phyloP scores from a whole-genome alignment of 805 yeast species.

The Metschnikowia proteae region DNA sequence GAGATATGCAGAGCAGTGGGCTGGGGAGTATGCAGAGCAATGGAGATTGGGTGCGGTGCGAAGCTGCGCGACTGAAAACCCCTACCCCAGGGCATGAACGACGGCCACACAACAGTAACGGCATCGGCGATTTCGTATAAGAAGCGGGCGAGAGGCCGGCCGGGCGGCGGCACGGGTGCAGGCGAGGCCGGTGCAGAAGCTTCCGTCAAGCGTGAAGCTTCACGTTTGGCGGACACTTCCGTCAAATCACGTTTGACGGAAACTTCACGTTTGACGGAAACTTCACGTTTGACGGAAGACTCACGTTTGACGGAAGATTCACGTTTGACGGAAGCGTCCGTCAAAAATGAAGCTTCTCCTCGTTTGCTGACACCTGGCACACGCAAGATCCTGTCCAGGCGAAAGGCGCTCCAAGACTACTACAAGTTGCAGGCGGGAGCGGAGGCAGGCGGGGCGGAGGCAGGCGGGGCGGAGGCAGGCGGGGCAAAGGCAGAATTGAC shows the following conservation, averaged over 20 bases:
- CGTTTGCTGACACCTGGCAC: slow-evolving; percentile 3
- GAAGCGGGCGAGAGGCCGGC: slow-evolving; percentile 15
- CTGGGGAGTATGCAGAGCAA: background rate
- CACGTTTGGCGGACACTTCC: no score
- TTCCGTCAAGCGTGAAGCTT: no score
- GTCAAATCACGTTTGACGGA: no score
- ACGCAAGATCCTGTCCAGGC: slow-evolving; percentile 36
- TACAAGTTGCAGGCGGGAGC: slow-evolving; percentile 26
- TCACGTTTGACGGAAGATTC: no score
- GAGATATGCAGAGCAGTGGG: background rate
- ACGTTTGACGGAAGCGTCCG: no score
- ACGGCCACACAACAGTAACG: slow-evolving; percentile 5
- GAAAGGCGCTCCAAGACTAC: slow-evolving; percentile 42
- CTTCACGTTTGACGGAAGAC: no score
- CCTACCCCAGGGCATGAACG: background rate
- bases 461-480: background rate
- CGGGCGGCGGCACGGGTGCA: no score
- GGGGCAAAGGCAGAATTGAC: background rate
- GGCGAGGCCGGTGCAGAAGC: no score
- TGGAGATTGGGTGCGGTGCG: background rate
- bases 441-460: background rate
- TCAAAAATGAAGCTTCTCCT: no score
- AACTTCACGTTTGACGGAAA: no score
- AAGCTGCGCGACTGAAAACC: background rate
- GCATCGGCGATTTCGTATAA: slow-evolving; percentile 30